Percentiles rank a stretch among this genome's conserved stretches.
Conservation (phyloP, 257 asterid species). For the Solanum appendiculatum region DNA sequence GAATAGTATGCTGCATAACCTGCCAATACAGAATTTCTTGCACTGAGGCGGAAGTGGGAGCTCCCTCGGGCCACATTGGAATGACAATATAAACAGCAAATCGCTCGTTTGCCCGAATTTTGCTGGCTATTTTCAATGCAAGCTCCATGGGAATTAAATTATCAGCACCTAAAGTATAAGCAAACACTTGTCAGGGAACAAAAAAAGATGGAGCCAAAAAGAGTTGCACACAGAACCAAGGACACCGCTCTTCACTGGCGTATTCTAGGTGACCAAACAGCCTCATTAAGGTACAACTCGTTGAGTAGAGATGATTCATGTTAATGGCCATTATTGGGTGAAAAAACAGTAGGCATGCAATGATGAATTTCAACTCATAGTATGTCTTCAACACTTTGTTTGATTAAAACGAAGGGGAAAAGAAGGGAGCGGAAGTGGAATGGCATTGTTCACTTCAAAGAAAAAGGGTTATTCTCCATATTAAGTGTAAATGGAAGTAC, state of each 20-base stretch:
- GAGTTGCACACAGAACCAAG: background rate
- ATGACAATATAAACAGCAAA: conserved; percentile 69
- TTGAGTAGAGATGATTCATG: background rate
- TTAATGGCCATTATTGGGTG: background rate
- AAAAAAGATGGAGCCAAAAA: background rate
- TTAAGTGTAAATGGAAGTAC: background rate
- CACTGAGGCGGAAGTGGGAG: conserved; percentile 72
- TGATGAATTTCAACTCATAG: background rate
- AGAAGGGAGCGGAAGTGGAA: background rate
- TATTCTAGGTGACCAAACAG: background rate
- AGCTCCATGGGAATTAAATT: conserved; percentile 87
- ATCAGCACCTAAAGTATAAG: conserved; percentile 62
- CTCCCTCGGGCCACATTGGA: conserved; percentile 99
- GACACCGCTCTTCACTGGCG: background rate
- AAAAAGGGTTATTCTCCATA: background rate
- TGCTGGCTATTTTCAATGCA: conserved; percentile 76
- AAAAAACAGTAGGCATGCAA: background rate
- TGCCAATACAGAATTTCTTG: conserved; percentile 97
- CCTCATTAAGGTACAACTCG: background rate
- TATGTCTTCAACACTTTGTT: background rate
- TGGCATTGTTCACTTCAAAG: background rate
- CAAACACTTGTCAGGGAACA: background rate
- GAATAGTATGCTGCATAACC: conserved; percentile 24
- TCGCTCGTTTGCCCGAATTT: conserved; percentile 71
- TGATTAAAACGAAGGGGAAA: background rate